phyloP scores from a whole-genome alignment of 306 rosid species.

The Senna tora region DNA sequence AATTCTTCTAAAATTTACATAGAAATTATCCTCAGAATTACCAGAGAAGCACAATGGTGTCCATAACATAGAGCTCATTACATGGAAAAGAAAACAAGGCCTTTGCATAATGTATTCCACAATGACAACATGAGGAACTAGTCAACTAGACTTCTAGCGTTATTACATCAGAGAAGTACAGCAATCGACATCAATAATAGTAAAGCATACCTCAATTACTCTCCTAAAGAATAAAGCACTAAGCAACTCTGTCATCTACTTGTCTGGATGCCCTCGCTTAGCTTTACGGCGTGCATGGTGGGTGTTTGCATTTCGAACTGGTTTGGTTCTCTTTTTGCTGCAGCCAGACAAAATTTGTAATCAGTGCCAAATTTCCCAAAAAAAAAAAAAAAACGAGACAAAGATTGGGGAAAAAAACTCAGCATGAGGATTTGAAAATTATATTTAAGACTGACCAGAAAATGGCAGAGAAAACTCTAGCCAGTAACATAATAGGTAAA shows the following conservation, averaged over 20 bases:
- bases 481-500: conserved; percentile 71
- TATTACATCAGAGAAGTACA: conserved; percentile 9
- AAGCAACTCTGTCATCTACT: conserved; percentile 46
- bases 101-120: conserved; percentile 10
- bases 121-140: conserved; percentile 1
- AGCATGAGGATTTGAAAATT: neutral
- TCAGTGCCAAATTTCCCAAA: neutral
- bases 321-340: conserved; percentile 70
- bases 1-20: neutral
- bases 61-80: neutral
- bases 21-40: neutral
- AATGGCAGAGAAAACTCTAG: conserved; percentile 63
- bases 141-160: conserved; percentile 11
- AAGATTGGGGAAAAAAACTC: conserved; percentile 13
- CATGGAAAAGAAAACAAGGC: conserved; percentile 32
- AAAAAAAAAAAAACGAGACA: neutral
- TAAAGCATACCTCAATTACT: conserved; percentile 49
- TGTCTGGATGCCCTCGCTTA: conserved; percentile 81
- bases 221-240: conserved; percentile 36
- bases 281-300: conserved; percentile 73
- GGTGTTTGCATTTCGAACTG: conserved; percentile 51
- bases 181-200: neutral
- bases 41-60: conserved; percentile 12
- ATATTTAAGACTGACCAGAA: conserved; percentile 61
- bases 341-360: conserved; percentile 28